These are phyloP conservation scores for Plasmodium billcollinsi DNA, from an alignment of 169 alveolate species.

Conservation along the genomic window DNA sequence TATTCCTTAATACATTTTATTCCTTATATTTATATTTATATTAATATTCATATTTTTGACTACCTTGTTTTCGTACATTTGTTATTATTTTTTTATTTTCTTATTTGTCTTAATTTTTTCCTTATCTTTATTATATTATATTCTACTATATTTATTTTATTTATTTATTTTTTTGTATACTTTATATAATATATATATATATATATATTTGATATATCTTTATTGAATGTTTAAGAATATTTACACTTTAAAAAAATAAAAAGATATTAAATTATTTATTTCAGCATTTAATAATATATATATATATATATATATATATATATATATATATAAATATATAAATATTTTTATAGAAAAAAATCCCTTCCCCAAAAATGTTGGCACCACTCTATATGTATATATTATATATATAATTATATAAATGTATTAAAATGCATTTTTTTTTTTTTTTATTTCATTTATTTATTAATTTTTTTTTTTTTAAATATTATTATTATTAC, in stretches of 20 bases:
- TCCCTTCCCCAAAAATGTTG: slow-evolving; percentile 21
- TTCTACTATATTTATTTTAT: background rate
- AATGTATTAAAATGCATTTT: background rate
- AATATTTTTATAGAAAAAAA: slow-evolving; percentile 15
- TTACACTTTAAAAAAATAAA: background rate
- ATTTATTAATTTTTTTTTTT: background rate
- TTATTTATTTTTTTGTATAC: slow-evolving; percentile 18
- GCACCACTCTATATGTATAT: background rate
- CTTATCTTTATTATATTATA: too few species aligned
- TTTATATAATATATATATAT: slow-evolving; percentile 3
- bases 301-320: background rate
- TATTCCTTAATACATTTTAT: too few species aligned
- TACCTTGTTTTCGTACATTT: slow-evolving; percentile 20
- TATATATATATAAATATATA: background rate
- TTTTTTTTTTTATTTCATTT: slow-evolving; percentile 4
- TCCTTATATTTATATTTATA: too few species aligned
- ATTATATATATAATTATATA: background rate
- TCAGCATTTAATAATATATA: background rate
- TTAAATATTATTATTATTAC: too few species aligned
- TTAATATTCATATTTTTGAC: background rate
- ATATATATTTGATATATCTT: background rate
- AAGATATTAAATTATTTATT: background rate
- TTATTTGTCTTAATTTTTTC: slow-evolving; percentile 9
- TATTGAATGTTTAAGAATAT: background rate
- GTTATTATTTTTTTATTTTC: slow-evolving; percentile 10